phyloP scores from a whole-genome alignment of 371 early-diverging fungal species.

The Choanephora cucurbitarum region DNA sequence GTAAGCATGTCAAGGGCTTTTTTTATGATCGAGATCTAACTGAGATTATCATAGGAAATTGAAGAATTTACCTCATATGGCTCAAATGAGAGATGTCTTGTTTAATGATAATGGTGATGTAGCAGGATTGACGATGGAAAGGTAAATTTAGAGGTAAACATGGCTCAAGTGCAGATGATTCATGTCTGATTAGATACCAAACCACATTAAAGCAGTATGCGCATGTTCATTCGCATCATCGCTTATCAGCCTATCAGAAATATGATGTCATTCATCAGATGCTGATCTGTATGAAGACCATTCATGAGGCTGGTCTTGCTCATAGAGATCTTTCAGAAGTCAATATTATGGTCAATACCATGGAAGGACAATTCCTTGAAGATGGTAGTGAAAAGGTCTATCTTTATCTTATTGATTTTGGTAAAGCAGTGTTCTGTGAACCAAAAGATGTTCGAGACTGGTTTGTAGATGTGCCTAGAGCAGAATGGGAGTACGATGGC shows the following conservation, averaged over 20 bases:
- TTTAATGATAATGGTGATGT: slow-evolving; percentile 52
- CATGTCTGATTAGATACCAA: slow-evolving; percentile 50
- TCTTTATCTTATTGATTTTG: slow-evolving; percentile 67
- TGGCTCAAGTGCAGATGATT: background rate
- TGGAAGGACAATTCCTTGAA: slow-evolving; percentile 42
- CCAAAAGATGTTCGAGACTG: slow-evolving; percentile 56
- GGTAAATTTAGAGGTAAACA: slow-evolving; percentile 20
- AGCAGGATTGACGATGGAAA: slow-evolving; percentile 49
- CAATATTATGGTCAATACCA: slow-evolving; percentile 66
- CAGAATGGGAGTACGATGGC: slow-evolving; percentile 43
- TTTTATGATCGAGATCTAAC: too few relatives aligned
- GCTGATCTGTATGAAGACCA: slow-evolving; percentile 59
- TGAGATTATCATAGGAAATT: slow-evolving; percentile 53
- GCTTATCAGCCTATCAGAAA: slow-evolving; percentile 62
- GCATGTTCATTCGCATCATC: slow-evolving; percentile 58
- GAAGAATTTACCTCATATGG: slow-evolving; percentile 47
- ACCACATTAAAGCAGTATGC: slow-evolving; percentile 62
- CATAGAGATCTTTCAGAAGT: slow-evolving; percentile 71
- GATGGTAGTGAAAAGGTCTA: slow-evolving; percentile 56
- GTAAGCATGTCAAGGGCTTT: too few relatives aligned
- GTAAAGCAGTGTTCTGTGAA: slow-evolving; percentile 64
- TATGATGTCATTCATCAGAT: slow-evolving; percentile 60
- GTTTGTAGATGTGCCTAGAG: slow-evolving; percentile 56
- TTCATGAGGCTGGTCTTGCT: slow-evolving; percentile 64
- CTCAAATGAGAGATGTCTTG: slow-evolving; percentile 47